Base-by-base conservation (phyloP, 371 early-diverging fungal genomes). In the Mortierella sp. region DNA sequence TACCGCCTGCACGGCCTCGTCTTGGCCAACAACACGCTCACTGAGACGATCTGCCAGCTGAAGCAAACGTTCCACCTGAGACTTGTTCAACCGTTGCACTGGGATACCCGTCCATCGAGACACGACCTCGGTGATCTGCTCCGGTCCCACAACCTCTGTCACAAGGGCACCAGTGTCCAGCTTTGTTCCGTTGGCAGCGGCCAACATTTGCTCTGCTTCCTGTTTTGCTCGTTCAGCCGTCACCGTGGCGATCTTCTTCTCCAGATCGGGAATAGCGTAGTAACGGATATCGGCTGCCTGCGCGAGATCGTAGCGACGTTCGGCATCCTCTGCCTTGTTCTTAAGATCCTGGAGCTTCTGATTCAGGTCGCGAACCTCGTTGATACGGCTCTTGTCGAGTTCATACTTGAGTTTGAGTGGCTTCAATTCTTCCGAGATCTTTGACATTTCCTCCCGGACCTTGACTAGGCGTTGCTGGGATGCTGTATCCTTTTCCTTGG, bases 31-130 rank as follows among this genome's bases (percentile, higher is more conserved):
- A 2, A 97, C 94, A 42, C 93, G 85, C 53, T 85, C 69, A 30
- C 82, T 74, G 51, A 97, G 80, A 5, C 85, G 89, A 39, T 87
- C 86, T 38, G 88, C 88, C 89, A 97, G 88, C 30, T 91, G 86
- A 39, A 96, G 67, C 26, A 97, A 79, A 65, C 92, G 91, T 46
- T 93, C 91, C 55, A 84, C 86, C 62, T 98, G 96, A 31, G 89
- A 89, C 65, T 86, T 86, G 48, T 91, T 90, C 64, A 95, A 69
- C 21, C 87, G 82, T 59, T 86, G 87, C 16, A 95, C 93, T 12
- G 96, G 96, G 54, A 97, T 96, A 42, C 95, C 95, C 2, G 96
- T 96, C 87, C 93, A 91, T 3, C 93, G 86, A 16, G 93, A 89
- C 1, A 97, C 94, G 26, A 95, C 92, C 58, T 91, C 90, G 45